Evolutionary conservation across 2,329 filamentous ascomycete species (phyloP), one percentile per base, ranked within the genome.

Genomic region (Pseudodiploospora longispora): DNA sequence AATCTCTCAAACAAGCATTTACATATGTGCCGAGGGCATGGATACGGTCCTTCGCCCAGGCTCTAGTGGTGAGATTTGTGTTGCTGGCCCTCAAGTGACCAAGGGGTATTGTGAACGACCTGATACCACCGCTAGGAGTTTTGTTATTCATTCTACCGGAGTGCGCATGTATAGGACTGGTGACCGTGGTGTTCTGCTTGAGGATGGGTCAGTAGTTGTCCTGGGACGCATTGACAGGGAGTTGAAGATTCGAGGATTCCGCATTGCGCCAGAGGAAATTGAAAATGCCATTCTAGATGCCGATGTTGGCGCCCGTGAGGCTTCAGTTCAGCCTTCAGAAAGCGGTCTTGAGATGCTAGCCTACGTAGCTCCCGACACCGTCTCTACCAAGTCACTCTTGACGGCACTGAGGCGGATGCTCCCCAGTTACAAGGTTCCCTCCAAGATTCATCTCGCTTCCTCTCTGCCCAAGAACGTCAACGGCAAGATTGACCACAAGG

Each of bases 241-340:
- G 32, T 37, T 41, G 10, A 47, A 47, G 27, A 44, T 47, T 31
- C 45, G 45, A 4, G 45, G 45, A n/a, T 47, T 44, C 19, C 45
- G 45, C 19, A 38, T 47, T n/a, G 45, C 43, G 45, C 41, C 44
- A 5, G 45, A 38, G 8, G 41, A 30, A 9, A 41, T 47, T 5
- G 45, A 47, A 27, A 30, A 45, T 6, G 36, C 45, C 4, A 41
- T 47, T 3, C 29, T 47, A 12, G 43, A 41, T 6, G 37, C 10
- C 7, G 3, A 10, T 4, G 41, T 38, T 19, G 33, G 28, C 6
- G 10, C 44, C 8, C 6, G 32, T 10, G 41, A 44, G 30, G 39
- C 36, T 12, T 32, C 41, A 36, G 37, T 32, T 8, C 32, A 19
- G 19, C 19, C 19, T 19, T 19, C 19, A 19, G 19, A 19, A 19